Base-by-base conservation (phyloP, 495 filamentous ascomycete species). In the Neurospora terricola region DNA sequence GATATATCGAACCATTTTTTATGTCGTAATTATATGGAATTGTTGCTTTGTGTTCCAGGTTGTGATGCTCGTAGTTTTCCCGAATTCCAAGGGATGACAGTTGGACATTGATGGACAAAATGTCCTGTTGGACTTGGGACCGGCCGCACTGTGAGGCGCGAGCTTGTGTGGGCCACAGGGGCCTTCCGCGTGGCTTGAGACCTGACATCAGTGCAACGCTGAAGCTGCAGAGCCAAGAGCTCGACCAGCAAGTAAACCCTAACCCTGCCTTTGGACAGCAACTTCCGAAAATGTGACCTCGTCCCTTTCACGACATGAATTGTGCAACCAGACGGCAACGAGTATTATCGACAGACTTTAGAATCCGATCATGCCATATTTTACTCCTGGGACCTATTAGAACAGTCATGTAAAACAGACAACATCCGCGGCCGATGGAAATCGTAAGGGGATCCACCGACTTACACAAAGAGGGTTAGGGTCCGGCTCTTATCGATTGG, bases 1-100 rank as follows among this genome's bases (percentile, higher is more conserved):
- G 21, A 77, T 74, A 40, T 81, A 72, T 75, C 75, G 78, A 45
- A 73, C 79, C 80, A 82, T 82, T 69, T 0, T 37, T 42, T 70
- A 7, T 70, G 34, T 40, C 1, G 34, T 34, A 5, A 30, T 34
- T 12, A 18, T 40, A 30, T 21, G 11, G 14, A 10, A 30, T 9
- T 45, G 10, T 36, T 14, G 3, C 4, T 38, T 21, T 2, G 48
- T 27, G 23, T 27, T n/a, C n/a, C n/a, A n/a, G n/a, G n/a, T n/a
- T 59, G 5, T 11, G 48, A 14, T 59, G 3, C 5, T 59, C 23
- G 23, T 27, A 5, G 11, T 1, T 30, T 1, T 23, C 4, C n/a
- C 1, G 23, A 14, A 30, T 34, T 12, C 12, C 54, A 16, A 62
- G 11, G 23, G 54, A 16, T 62, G 54, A 30, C 23, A 9, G 21